Evolutionary conservation across 1,284 basidiomycete species (phyloP).

Genomic region (Moesziomyces sp.): DNA sequence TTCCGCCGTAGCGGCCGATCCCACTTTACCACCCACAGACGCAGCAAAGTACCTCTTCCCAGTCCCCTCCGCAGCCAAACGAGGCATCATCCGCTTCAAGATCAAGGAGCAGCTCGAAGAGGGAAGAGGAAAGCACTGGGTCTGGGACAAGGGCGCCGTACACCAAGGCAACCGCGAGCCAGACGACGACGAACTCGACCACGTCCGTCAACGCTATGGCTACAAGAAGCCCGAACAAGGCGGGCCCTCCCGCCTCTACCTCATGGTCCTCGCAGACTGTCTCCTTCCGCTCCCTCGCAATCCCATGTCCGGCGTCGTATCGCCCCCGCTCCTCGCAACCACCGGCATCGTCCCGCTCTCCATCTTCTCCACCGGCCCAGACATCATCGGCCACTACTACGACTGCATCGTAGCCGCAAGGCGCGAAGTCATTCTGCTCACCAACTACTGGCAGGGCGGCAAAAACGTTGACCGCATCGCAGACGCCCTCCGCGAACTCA

Average conservation of each 20-base stretch:
- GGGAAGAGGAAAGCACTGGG: slow-evolving; percentile 60
- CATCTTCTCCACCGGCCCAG: slow-evolving; percentile 66
- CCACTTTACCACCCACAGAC: slow-evolving; percentile 44
- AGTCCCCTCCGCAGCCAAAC: slow-evolving; percentile 46
- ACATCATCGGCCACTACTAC: slow-evolving; percentile 67
- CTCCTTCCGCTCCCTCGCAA: slow-evolving; percentile 54
- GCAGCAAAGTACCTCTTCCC: slow-evolving; percentile 59
- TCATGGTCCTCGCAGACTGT: slow-evolving; percentile 65
- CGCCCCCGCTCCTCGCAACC: slow-evolving; percentile 63
- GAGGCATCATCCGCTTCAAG: slow-evolving; percentile 56
- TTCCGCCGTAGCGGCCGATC: slow-evolving; percentile 61
- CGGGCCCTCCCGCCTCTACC: slow-evolving; percentile 59
- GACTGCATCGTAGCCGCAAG: slow-evolving; percentile 65
- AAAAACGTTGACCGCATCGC: slow-evolving; percentile 64
- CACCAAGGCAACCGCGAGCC: slow-evolving; percentile 56
- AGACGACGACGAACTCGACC: slow-evolving; percentile 58
- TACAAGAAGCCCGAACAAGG: slow-evolving; percentile 54
- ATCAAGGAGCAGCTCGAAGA: slow-evolving; percentile 63
- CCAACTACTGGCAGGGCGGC: slow-evolving; percentile 67
- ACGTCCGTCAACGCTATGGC: slow-evolving; percentile 50
- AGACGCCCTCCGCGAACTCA: slow-evolving; percentile 61
- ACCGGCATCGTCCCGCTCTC: slow-evolving; percentile 64
- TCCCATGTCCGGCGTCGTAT: slow-evolving; percentile 64
- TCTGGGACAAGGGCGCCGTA: slow-evolving; percentile 64
- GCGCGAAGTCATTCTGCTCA: slow-evolving; percentile 64